Base-by-base conservation (phyloP, 495 filamentous ascomycete species). In the Articulospora tetracladia region DNA sequence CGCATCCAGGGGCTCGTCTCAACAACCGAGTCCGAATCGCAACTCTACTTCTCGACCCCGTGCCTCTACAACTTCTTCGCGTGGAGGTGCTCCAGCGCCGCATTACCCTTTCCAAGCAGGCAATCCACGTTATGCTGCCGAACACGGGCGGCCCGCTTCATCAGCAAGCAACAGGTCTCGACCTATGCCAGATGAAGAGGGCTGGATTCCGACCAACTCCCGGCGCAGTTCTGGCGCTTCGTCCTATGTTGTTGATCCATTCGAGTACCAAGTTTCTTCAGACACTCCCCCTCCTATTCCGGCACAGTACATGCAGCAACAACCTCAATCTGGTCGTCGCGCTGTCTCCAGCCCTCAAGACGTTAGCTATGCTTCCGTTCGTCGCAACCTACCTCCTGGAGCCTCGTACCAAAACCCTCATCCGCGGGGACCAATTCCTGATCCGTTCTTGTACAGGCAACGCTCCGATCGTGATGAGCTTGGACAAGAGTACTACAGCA, bases 11-110 rank as follows among this genome's bases (percentile, higher is more conserved):
- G 63, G 65, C 26, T 62, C 65, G 32, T 53, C 64, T 26, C 60
- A 61, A 13, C 67, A 70, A 57, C 65, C 68, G 57, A 64, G 65
- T 26, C 34, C 57, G 25, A 60, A 55, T 64, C 47, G 65, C 51
- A 12, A 69, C 68, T 46, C 75, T 73, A 62, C 65, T 41, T 46
- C 44, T 61, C 60, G 58, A 66, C 66, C 66, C 51, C 63, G 66
- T 34, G 63, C 67, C 22, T 60, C 64, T 28, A 62, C 63, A 12
- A 66, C 66, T n/a, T 44, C 39, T 3, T 3, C 8, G 15, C 19
- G 55, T 3, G 52, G 49, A 6, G 57, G 39, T 24, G 41, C 39
- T 46, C 64, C 54, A 1, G 54, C 57, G 17, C 39, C 39, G 3
- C 28, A 39, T 20, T 63, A 58, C 23, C 20, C 48, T 24, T 61